Percentiles rank a stretch among this genome's conserved stretches.
phyloP scores from a whole-genome alignment of 345 rosid genomes.

The Aquilaria sinensis region DNA sequence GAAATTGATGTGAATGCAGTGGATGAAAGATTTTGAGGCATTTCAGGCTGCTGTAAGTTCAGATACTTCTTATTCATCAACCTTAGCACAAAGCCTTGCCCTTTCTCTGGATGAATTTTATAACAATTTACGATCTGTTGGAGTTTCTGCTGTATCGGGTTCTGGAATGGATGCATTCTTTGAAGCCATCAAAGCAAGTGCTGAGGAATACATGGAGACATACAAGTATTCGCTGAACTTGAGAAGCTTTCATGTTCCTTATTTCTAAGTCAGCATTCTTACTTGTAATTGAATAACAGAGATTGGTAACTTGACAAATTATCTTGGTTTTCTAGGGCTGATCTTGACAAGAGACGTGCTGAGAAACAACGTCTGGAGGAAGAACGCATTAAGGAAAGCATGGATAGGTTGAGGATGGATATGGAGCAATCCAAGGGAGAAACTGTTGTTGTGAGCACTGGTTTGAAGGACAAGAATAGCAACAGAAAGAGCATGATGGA shows the following conservation, averaged over 20 bases:
- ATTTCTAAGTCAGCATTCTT: not conserved
- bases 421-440: conserved; percentile 70
- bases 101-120: conserved; percentile 68
- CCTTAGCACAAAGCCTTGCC: conserved; percentile 63
- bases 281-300: not conserved
- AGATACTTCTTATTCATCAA: conserved; percentile 58
- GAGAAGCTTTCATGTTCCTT: not conserved
- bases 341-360: conserved; percentile 68
- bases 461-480: conserved; percentile 39
- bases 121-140: conserved; percentile 57
- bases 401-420: conserved; percentile 63
- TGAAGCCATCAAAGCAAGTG: conserved; percentile 62
- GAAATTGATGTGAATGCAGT: conserved; percentile 28
- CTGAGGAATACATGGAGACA: conserved; percentile 67
- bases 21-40: conserved; percentile 82
- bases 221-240: conserved; percentile 45
- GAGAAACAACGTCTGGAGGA: conserved; percentile 69
- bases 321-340: conserved; percentile 40
- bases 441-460: conserved; percentile 62
- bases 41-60: conserved; percentile 59
- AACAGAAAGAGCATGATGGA: conserved; percentile 29
- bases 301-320: not conserved
- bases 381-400: conserved; percentile 44
- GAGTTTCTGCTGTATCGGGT: conserved; percentile 82
- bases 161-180: conserved; percentile 72